Conservation (phyloP, 805 yeast species). For the Blastobotrys americana region DNA sequence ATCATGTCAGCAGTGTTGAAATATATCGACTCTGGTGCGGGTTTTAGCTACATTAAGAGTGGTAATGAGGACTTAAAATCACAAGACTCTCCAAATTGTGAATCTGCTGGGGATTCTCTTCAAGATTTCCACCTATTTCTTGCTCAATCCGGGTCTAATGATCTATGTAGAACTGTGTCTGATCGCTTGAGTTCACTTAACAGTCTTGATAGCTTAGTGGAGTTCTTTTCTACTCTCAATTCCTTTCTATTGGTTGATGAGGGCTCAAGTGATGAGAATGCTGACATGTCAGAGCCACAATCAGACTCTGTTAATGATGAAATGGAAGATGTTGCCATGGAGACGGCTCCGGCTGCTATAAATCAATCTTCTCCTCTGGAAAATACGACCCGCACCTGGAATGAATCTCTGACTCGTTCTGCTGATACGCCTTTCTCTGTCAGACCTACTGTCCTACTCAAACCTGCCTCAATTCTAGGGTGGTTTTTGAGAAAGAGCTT, state of each 20-base stretch:
- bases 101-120: not conserved
- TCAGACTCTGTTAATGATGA: not conserved
- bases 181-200: not conserved
- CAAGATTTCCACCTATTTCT: not conserved
- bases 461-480: constrained; percentile 18
- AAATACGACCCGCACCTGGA: not conserved
- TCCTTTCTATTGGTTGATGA: not conserved
- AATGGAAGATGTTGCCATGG: constrained; percentile 4
- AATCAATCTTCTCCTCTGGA: constrained; percentile 12
- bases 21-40: constrained; percentile 11
- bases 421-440: no score
- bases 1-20: constrained; percentile 23
- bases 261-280: not conserved
- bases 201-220: not conserved
- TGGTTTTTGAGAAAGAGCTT: constrained; percentile 20
- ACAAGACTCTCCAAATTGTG: not conserved
- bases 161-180: not conserved
- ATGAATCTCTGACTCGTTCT: no score
- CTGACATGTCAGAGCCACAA: not conserved
- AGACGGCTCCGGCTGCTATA: constrained; percentile 11
- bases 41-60: not conserved
- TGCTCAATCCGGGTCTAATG: not conserved
- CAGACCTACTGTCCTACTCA: constrained; percentile 8
- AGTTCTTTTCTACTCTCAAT: not conserved
- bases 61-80: constrained; percentile 2